Conservation (phyloP, 2,329 filamentous ascomycete genomes). For the Trichoderma simmonsii region DNA sequence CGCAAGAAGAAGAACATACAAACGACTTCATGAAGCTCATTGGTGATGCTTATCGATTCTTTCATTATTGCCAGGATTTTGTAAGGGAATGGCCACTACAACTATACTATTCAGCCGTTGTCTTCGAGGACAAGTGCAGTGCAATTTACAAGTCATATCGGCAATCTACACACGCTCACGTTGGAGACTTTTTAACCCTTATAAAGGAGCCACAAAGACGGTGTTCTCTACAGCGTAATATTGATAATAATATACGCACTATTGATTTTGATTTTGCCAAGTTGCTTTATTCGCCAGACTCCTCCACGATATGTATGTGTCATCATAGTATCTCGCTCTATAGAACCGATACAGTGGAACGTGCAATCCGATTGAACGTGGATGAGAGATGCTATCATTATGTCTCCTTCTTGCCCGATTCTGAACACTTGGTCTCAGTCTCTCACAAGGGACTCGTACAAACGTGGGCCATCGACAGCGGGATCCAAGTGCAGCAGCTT, state of each 20-base stretch:
- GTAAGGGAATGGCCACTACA: neutral
- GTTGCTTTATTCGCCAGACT: neutral
- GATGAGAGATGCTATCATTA: rapidly evolving
- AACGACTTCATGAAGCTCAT: neutral
- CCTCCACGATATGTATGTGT: neutral
- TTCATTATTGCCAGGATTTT: neutral
- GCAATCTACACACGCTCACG: neutral
- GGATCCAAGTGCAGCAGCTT: neutral
- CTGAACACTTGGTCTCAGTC: neutral
- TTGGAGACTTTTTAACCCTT: neutral
- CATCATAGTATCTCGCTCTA: neutral
- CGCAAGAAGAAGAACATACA: neutral
- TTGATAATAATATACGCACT: too few species aligned
- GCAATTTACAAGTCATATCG: neutral
- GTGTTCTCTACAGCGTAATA: neutral
- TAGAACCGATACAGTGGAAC: neutral
- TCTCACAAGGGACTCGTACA: neutral
- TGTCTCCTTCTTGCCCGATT: neutral
- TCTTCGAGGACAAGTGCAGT: neutral
- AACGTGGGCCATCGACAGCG: neutral
- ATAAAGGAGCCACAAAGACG: too few species aligned
- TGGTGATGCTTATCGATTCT: neutral
- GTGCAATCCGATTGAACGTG: neutral
- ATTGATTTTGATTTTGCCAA: neutral
- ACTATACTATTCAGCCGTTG: neutral